phyloP scores from a whole-genome alignment of 2,329 filamentous ascomycete genomes.

The Colletotrichum sp. region DNA sequence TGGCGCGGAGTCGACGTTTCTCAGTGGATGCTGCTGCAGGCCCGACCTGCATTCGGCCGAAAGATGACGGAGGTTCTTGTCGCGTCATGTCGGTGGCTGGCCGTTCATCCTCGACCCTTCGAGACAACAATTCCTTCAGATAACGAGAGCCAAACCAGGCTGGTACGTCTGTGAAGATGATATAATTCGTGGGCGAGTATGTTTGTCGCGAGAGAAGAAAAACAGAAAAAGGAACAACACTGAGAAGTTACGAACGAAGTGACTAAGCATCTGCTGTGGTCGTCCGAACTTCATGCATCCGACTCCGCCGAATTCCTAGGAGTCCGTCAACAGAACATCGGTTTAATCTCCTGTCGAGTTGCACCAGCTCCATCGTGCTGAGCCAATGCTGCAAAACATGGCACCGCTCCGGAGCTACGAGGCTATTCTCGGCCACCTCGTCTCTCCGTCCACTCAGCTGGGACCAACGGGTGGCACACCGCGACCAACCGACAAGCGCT shows the following conservation, averaged over 20 bases:
- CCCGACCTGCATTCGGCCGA: background rate
- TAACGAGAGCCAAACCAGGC: background rate
- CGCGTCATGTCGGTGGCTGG: background rate
- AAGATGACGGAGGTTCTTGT: background rate
- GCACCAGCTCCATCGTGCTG: slow-evolving; percentile 1
- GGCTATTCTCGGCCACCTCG: background rate
- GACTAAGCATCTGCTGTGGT: background rate
- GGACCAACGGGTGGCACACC: background rate
- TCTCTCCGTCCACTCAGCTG: background rate
- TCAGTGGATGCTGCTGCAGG: background rate
- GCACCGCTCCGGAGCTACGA: background rate
- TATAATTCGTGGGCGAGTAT: background rate
- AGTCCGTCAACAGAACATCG: background rate
- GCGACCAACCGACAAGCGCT: background rate
- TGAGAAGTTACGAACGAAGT: background rate
- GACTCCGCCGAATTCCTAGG: background rate
- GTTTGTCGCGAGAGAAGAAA: background rate
- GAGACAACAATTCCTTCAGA: background rate
- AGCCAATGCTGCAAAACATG: background rate
- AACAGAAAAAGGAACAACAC: background rate
- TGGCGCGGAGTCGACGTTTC: background rate
- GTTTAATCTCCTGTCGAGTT: background rate
- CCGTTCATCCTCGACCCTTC: background rate
- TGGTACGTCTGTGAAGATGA: background rate
- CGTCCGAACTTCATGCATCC: background rate